Percentiles rank a stretch among this genome's conserved stretches.
These are phyloP conservation scores for Apiospora pterosperma DNA, from an alignment of 2,329 filamentous ascomycete genomes.

Conservation along the genomic window DNA sequence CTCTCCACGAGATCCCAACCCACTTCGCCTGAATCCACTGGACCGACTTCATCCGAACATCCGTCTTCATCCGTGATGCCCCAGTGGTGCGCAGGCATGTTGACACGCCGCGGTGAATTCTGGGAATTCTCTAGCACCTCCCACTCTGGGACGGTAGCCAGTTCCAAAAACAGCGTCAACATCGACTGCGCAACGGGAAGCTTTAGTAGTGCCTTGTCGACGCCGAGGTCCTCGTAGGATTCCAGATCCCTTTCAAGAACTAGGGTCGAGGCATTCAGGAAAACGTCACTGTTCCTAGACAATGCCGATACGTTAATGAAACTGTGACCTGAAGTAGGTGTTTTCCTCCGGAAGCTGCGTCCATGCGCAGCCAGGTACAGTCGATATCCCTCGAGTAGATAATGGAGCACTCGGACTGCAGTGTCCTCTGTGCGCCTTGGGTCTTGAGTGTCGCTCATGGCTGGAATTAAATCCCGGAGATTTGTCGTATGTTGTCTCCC, in stretches of 20 bases:
- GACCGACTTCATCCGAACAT: background rate
- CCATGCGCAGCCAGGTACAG: background rate
- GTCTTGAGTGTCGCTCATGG: background rate
- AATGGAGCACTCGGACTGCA: background rate
- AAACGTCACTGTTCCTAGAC: background rate
- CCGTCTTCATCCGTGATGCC: no score
- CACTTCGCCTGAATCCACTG: background rate
- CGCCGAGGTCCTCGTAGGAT: background rate
- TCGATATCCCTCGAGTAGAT: background rate
- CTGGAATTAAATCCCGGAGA: background rate
- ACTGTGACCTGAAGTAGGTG: fast-evolving
- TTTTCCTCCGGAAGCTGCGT: background rate
- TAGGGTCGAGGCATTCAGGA: background rate
- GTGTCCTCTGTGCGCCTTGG: no score
- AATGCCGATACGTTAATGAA: background rate
- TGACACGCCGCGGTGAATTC: background rate
- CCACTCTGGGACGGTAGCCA: background rate
- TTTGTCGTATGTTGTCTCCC: background rate
- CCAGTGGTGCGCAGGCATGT: background rate
- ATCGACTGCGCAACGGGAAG: background rate
- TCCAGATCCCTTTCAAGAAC: background rate
- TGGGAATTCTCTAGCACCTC: background rate
- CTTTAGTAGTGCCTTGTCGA: background rate
- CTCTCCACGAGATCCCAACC: background rate
- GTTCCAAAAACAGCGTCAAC: background rate